phyloP scores from a whole-genome alignment of 2,329 filamentous ascomycete genomes.

The Fusarium sororula region DNA sequence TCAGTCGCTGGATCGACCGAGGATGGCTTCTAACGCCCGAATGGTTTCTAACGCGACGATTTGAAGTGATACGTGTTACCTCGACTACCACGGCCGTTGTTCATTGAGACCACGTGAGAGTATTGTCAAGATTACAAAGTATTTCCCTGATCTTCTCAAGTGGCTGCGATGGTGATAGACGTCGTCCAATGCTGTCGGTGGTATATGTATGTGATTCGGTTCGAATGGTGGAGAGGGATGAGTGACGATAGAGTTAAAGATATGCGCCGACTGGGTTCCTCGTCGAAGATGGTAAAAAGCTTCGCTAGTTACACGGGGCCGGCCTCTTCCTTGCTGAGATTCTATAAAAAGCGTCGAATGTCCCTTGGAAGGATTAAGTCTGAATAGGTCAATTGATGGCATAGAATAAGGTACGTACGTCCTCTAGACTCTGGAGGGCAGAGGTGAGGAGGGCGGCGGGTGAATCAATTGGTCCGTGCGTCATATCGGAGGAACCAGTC shows the following conservation, averaged over 20 bases:
- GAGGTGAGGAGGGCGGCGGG: constrained; percentile 32
- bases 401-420: neutral
- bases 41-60: constrained; percentile 45
- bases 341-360: neutral
- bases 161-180: neutral
- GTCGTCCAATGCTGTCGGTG: constrained; percentile 17
- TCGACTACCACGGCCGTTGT: constrained; percentile 22
- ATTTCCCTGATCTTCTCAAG: neutral
- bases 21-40: constrained; percentile 42
- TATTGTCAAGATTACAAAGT: neutral
- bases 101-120: constrained; percentile 30
- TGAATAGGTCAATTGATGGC: constrained; percentile 22
- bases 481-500: constrained; percentile 32
- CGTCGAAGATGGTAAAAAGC: neutral
- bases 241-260: constrained; percentile 26
- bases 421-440: constrained; percentile 26
- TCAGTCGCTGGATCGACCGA: neutral
- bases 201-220: constrained; percentile 26
- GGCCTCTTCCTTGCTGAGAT: neutral
- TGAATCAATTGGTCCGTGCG: constrained; percentile 34
- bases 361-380: constrained; percentile 6
- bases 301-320: neutral
- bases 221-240: constrained; percentile 30
- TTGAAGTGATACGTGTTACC: constrained; percentile 27
- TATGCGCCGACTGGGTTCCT: constrained; percentile 4